These are phyloP conservation scores for Lupinus albus DNA, from an alignment of 306 rosid genomes.

Conservation along the genomic window DNA sequence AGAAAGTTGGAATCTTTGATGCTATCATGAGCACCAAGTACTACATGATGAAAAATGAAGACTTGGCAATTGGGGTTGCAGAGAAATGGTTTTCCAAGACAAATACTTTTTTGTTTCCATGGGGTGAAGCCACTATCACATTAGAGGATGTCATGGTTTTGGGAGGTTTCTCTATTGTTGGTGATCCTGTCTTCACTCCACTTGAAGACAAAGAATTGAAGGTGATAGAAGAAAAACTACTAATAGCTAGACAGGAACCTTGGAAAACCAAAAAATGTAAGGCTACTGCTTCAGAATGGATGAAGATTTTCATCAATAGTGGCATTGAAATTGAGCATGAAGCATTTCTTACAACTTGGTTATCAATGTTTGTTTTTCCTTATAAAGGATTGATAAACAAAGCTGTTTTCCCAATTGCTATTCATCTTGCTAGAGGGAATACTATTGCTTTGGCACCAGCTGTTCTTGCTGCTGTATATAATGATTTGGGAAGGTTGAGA, in stretches of 20 bases:
- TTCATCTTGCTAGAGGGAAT: constrained; percentile 57
- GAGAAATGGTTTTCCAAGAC: constrained; percentile 54
- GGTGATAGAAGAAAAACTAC: constrained; percentile 32
- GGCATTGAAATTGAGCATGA: constrained; percentile 63
- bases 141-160: constrained; percentile 62
- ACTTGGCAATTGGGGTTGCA: constrained; percentile 39
- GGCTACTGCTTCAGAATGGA: constrained; percentile 25
- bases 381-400: neutral
- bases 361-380: constrained; percentile 48
- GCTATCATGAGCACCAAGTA: constrained; percentile 47
- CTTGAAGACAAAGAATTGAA: constrained; percentile 38
- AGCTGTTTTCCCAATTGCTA: constrained; percentile 43
- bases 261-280: neutral
- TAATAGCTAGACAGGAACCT: constrained; percentile 22
- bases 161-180: constrained; percentile 56
- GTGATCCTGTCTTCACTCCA: constrained; percentile 38
- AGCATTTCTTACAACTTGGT: constrained; percentile 59
- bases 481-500: constrained; percentile 50
- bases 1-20: constrained; percentile 50
- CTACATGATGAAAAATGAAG: neutral
- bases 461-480: constrained; percentile 57
- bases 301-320: constrained; percentile 37
- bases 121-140: constrained; percentile 62
- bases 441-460: constrained; percentile 58
- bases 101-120: constrained; percentile 50